Evolutionary conservation across 331 rosid species (phyloP), one percentile per base, ranked within the genome.

Genomic region (Cydonia oblonga): DNA sequence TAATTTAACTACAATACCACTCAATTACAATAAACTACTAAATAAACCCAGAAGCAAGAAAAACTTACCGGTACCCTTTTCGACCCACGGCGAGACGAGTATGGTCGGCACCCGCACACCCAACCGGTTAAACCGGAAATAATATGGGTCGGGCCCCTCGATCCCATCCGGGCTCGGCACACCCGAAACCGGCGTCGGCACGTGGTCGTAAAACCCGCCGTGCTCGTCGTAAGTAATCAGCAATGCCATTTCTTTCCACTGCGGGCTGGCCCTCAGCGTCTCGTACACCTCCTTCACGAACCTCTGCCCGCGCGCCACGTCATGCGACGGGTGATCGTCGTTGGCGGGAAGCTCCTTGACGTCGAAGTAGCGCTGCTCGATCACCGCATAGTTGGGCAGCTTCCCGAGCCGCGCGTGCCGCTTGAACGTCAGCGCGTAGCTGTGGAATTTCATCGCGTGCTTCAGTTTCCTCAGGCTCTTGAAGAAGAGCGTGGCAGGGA

Each of bases 161-260:
- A 90, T 90, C 71, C 96, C 98, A 74, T 93, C 98, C 11, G 98
- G 98, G 71, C 73, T 93, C 2, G 98, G 98, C 2, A 93, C 96
- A 2, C 90, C 95, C 1, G 79, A 72, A 54, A 82, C 90, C 11
- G 98, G 98, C 1, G 97, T 93, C 22, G 97, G 85, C 54, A 93
- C 98, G 58, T 93, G 98, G 75, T 93, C 98, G 42, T 86, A 93
- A 51, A 93, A 93, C 14, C 98, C 98, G 5, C 98, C 98, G 79
- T 93, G 98, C 66, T 93, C 98, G 71, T 93, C 98, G 30, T 93
- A 93, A 0, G 98, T 93, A 26, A 93, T 90, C 85, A 90, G 69
- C 53, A 93, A 10, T 0, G 98, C 97, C 90, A 87, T 90, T 69
- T 90, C 95, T 71, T 89, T 81, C 98, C 98, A 93, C 86, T 93